Evolutionary conservation across 2,329 filamentous ascomycete species (phyloP).

Genomic region (Cyclaneusma minus): DNA sequence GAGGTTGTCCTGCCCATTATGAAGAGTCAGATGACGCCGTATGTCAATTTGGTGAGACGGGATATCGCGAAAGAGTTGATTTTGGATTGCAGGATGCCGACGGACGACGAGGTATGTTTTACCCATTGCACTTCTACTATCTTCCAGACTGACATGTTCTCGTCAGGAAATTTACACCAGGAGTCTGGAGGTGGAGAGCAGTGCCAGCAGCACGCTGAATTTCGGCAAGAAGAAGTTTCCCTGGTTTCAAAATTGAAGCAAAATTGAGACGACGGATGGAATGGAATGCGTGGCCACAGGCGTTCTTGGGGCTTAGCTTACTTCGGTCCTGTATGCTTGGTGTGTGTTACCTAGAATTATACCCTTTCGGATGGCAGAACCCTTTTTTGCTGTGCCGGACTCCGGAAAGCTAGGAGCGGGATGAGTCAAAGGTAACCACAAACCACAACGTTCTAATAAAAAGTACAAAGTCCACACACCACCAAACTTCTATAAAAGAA

Average conservation of each 20-base stretch:
- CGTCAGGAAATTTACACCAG: constrained; percentile 48
- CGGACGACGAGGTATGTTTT: constrained; percentile 69
- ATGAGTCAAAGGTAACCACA: too few relatives aligned
- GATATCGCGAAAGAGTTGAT: constrained; percentile 61
- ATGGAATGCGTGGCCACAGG: too few relatives aligned
- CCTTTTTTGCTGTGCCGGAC: too few relatives aligned
- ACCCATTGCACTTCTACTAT: neutral
- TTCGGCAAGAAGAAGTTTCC: constrained; percentile 48
- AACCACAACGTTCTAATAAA: too few relatives aligned
- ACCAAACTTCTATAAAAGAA: too few relatives aligned
- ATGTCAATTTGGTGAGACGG: constrained; percentile 54
- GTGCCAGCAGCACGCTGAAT: constrained; percentile 28
- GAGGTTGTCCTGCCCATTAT: constrained; percentile 85
- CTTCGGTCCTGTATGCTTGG: too few relatives aligned
- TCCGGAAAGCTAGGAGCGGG: too few relatives aligned
- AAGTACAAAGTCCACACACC: too few relatives aligned
- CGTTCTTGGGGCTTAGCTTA: too few relatives aligned
- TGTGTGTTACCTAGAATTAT: too few relatives aligned
- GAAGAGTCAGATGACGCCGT: constrained; percentile 76
- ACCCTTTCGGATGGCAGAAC: too few relatives aligned
- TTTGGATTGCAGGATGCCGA: constrained; percentile 65
- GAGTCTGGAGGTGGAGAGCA: constrained; percentile 41
- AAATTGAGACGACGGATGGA: neutral
- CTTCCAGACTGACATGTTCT: constrained; percentile 11
- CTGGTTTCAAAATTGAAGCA: constrained; percentile 31